Conservation (phyloP, 768 basidiomycete genomes). For the Mycena vitilis region DNA sequence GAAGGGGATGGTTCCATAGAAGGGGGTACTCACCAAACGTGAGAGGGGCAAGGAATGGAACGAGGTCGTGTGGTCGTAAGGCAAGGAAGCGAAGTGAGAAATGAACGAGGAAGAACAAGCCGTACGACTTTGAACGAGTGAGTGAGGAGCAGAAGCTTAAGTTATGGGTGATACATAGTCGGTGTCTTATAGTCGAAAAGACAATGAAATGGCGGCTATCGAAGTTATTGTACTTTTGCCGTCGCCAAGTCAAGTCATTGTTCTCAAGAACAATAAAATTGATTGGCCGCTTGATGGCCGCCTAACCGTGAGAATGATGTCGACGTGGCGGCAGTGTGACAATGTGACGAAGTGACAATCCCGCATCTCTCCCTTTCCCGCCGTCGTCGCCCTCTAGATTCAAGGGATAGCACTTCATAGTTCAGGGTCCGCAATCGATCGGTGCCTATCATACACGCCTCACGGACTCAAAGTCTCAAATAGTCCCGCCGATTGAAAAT, state of each 20-base stretch:
- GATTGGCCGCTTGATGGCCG: background rate
- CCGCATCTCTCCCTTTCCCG: too few relatives aligned
- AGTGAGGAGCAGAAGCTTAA: conserved; percentile 9
- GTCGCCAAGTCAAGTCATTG: background rate
- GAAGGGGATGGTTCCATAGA: too few relatives aligned
- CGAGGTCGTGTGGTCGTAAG: conserved; percentile 12
- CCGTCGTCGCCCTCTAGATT: too few relatives aligned
- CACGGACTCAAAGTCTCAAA: too few relatives aligned
- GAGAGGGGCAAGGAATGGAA: background rate
- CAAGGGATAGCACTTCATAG: too few relatives aligned
- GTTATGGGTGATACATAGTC: background rate
- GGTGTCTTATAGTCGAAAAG: background rate
- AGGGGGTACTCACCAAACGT: background rate
- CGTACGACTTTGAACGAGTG: background rate
- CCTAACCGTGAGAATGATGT: conserved; percentile 1
- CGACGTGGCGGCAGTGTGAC: background rate
- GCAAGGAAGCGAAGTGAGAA: background rate
- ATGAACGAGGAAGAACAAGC: background rate
- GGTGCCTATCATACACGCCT: too few relatives aligned
- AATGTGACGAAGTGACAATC: background rate
- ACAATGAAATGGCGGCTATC: conserved; percentile 3
- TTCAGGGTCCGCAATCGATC: too few relatives aligned
- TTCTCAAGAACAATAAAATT: conserved; percentile 1
- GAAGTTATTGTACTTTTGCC: conserved; percentile 4
- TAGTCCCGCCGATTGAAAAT: too few relatives aligned